Evolutionary conservation across 768 basidiomycete species (phyloP).

Genomic region (Suillus luteus): DNA sequence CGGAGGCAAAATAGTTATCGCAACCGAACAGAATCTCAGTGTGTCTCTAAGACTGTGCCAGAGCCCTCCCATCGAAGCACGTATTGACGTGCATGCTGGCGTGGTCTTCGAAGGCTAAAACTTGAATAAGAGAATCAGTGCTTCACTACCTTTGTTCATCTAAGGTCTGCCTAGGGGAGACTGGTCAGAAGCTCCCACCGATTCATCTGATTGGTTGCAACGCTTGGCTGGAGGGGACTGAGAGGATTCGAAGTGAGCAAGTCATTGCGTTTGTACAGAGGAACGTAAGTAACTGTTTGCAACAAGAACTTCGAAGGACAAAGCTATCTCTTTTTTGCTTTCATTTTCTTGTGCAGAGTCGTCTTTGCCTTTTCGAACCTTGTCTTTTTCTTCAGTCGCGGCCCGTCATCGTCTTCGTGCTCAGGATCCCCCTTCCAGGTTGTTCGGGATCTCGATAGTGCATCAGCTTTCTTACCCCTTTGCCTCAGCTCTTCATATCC

Average conservation of each 20-base stretch:
- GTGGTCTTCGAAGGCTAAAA: too few relatives aligned
- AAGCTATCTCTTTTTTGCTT: slow-evolving; percentile 21
- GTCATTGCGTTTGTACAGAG: neutral
- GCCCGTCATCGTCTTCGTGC: slow-evolving; percentile 33
- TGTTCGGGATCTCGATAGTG: slow-evolving; percentile 59
- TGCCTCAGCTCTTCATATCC: slow-evolving; percentile 82
- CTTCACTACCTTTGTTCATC: neutral
- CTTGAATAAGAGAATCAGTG: too few relatives aligned
- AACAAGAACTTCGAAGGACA: neutral
- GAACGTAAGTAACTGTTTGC: neutral
- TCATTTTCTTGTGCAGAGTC: slow-evolving; percentile 34
- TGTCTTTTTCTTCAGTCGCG: slow-evolving; percentile 38
- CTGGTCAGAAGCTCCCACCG: neutral
- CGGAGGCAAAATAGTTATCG: too few relatives aligned
- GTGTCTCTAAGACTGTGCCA: too few relatives aligned
- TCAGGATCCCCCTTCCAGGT: slow-evolving; percentile 32
- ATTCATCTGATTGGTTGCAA: neutral
- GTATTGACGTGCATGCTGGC: too few relatives aligned
- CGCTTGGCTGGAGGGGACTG: neutral
- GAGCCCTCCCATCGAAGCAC: too few relatives aligned
- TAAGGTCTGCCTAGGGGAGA: neutral
- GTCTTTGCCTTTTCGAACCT: slow-evolving; percentile 48
- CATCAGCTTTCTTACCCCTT: slow-evolving; percentile 62
- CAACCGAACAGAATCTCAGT: too few relatives aligned
- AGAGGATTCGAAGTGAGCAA: neutral